Evolutionary conservation across 2,329 filamentous ascomycete genomes (phyloP), one percentile per base, ranked within the genome.

Genomic region (Bipolaris zeicola): DNA sequence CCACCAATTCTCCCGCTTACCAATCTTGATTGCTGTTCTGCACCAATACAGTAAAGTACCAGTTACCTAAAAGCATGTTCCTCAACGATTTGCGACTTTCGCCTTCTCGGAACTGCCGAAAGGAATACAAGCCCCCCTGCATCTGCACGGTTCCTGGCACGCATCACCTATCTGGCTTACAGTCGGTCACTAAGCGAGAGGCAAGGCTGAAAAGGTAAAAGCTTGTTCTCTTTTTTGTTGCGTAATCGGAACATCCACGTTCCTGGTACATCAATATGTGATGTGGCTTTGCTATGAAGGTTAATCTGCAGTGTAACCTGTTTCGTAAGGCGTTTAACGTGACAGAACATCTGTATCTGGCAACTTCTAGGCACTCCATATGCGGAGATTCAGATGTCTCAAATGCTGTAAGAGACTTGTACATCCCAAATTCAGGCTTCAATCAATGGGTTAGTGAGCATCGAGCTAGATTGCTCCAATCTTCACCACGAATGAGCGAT

Each of bases 191-290:
- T 13, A 20, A 13, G 16, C 10, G 18, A 41, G 20, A 26, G n/a
- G n/a, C 26, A 34, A 24, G n/a, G 14, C 10, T 16, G 6, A 18
- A 34, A 11, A 11, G 34, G 10, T 6, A 45, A 5, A 13, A 33
- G 6, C 11, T 6, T 26, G 6, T 20, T n/a, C 24, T 13, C 37
- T 14, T 45, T 45, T 13, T 41, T 28, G 47, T 50, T 44, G 49
- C 41, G 49, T 45, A 52, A 45, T 22, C 6, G 5, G 7, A 38
- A 52, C 33, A 16, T 52, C 22, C 41, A 45, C 24, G 22, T 45
- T 31, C n/a, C 18, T 28, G 1, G 38, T 20, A 16, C 14, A 14
- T 37, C 11, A 22, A 38, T 33, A 6, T 10, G 28, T 20, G 10
- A 26, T 37, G 24, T 24, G 16, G 33, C 31, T 22, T 16, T 36